Conservation (phyloP, 208 protist genomes). For the Naegleria lovaniensis region DNA sequence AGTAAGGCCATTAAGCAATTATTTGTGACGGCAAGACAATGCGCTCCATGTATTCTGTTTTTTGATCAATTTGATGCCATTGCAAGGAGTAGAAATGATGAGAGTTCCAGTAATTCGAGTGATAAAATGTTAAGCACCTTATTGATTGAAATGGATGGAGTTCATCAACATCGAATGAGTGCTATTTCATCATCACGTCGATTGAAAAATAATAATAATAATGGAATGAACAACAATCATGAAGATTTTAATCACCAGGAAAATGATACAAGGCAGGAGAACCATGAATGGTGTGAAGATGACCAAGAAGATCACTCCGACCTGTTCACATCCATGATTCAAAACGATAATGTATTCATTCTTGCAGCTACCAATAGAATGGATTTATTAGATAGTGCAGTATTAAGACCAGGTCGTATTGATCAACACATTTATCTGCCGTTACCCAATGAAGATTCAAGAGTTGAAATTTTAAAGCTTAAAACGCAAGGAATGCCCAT, state of each 20-base stretch:
- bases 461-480: slow-evolving; percentile 29
- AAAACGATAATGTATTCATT: not conserved
- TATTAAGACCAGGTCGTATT: slow-evolving; percentile 47
- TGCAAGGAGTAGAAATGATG: slow-evolving; percentile 58
- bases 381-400: slow-evolving; percentile 45
- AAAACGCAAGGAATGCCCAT: slow-evolving; percentile 35
- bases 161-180: slow-evolving; percentile 40
- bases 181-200: too few relatives aligned
- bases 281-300: too few relatives aligned
- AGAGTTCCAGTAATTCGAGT: slow-evolving; percentile 50
- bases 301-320: too few relatives aligned
- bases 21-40: slow-evolving; percentile 61
- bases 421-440: slow-evolving; percentile 37
- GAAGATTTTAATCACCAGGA: too few relatives aligned
- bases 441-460: slow-evolving; percentile 24
- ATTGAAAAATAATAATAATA: not conserved
- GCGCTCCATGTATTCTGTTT: slow-evolving; percentile 67
- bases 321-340: too few relatives aligned
- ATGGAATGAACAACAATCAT: too few relatives aligned
- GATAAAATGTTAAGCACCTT: slow-evolving; percentile 78
- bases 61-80: slow-evolving; percentile 82
- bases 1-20: slow-evolving; percentile 72
- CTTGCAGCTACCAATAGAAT: slow-evolving; percentile 43
- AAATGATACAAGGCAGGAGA: too few relatives aligned
- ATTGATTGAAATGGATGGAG: slow-evolving; percentile 80